phyloP scores from a whole-genome alignment of 1,284 basidiomycete species.

The Irpex lacteus region DNA sequence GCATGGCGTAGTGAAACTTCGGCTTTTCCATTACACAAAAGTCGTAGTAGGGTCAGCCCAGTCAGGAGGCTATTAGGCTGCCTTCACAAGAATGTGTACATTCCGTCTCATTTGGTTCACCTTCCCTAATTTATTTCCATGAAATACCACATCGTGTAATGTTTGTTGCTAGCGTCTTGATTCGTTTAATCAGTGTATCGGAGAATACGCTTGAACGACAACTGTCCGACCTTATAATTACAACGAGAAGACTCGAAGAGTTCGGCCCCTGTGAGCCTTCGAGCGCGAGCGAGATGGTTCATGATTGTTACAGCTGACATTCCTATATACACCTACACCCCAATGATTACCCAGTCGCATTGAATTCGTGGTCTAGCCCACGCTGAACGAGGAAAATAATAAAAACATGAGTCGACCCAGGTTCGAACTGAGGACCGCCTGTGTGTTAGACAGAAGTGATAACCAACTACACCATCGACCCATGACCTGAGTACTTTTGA shows the following conservation, averaged over 20 bases:
- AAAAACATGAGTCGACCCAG: conserved; percentile 15
- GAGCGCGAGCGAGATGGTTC: no score
- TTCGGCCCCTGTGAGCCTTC: no score
- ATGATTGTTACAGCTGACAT: no score
- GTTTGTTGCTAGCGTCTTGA: background rate
- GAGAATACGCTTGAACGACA: background rate
- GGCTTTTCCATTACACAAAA: background rate
- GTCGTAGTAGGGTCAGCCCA: background rate
- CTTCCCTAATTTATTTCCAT: background rate
- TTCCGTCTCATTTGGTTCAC: background rate
- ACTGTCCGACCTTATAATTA: no score
- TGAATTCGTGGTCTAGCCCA: background rate
- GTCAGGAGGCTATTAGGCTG: background rate
- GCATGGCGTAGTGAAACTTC: no score
- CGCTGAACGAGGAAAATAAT: background rate
- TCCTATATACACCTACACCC: no score
- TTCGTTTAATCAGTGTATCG: background rate
- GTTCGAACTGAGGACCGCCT: conserved; percentile 17
- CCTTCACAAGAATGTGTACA: background rate
- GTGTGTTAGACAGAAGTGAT: conserved; percentile 14
- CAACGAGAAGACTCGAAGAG: no score
- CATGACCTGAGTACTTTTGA: background rate
- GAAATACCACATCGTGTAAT: background rate
- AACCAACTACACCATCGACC: conserved; percentile 13
- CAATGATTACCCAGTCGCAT: no score